Evolutionary conservation across 768 basidiomycete species (phyloP).

Genomic region (Artomyces pyxidatus): DNA sequence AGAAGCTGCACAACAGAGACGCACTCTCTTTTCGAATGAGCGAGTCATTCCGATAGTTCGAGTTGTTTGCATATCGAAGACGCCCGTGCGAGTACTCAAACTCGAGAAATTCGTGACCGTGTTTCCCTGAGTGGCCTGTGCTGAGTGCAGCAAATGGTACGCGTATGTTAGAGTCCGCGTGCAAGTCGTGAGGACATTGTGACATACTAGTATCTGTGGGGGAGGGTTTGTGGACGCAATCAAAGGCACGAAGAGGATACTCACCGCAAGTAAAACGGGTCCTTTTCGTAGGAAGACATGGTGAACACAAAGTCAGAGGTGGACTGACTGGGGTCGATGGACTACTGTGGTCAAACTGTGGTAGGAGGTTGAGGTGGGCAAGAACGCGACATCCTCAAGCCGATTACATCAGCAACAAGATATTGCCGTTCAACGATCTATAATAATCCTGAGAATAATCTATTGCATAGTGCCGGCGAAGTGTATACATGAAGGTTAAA

Average conservation of each 20-base stretch:
- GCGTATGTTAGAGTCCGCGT: neutral
- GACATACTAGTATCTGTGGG: slow-evolving; percentile 45
- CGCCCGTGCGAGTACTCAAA: slow-evolving; percentile 98
- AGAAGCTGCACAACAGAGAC: slow-evolving; percentile 25
- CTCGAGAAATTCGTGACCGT: slow-evolving; percentile 96
- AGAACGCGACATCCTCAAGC: too few species aligned
- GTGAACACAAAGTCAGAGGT: neutral
- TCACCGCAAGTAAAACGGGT: slow-evolving; percentile 17
- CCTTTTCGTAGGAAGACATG: slow-evolving; percentile 15
- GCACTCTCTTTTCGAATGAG: slow-evolving; percentile 97
- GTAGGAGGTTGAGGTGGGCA: too few species aligned
- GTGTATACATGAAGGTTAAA: too few species aligned
- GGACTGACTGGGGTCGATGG: too few species aligned
- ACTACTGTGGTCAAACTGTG: too few species aligned
- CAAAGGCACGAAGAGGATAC: neutral
- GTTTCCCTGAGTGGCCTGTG: slow-evolving; percentile 97
- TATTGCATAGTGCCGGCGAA: too few species aligned
- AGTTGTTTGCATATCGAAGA: slow-evolving; percentile 97
- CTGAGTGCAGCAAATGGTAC: slow-evolving; percentile 39
- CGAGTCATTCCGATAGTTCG: slow-evolving; percentile 97
- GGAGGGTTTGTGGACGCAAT: neutral
- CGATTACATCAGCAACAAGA: too few species aligned
- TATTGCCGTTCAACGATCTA: too few species aligned
- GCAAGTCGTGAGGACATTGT: slow-evolving; percentile 1
- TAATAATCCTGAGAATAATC: too few species aligned